A percentile compares a stretch with the other conserved stretches of the same genome.
Conservation (phyloP, 2,329 filamentous ascomycete species). For the Arthroderma sp. region DNA sequence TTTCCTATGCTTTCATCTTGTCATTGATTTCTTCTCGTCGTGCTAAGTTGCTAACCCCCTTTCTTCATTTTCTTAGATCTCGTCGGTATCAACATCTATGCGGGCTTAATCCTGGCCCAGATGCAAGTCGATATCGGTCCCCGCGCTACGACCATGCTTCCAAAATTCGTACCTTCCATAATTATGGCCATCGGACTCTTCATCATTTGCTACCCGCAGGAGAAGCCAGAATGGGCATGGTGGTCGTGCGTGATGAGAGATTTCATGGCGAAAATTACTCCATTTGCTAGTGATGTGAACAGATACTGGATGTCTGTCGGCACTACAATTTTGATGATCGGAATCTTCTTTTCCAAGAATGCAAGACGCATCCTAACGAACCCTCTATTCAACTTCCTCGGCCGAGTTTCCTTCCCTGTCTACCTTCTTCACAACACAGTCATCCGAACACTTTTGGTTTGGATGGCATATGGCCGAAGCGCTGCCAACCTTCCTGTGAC, state of each 20-base stretch:
- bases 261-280: conserved; percentile 10
- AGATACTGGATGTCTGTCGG: conserved; percentile 16
- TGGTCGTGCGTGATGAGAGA: conserved; percentile 14
- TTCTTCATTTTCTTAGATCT: conserved; percentile 8
- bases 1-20: background rate
- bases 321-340: conserved; percentile 13
- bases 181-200: conserved; percentile 15
- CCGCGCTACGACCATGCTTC: conserved; percentile 12
- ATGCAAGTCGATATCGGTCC: conserved; percentile 16
- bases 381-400: conserved; percentile 17
- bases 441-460: conserved; percentile 16
- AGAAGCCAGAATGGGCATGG: conserved; percentile 13
- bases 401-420: conserved; percentile 17
- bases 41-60: conserved; percentile 5
- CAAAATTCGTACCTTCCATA: conserved; percentile 11
- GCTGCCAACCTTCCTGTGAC: conserved; percentile 3
- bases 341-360: conserved; percentile 15
- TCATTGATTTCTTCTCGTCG: background rate
- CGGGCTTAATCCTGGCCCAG: conserved; percentile 17
- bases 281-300: conserved; percentile 12
- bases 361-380: conserved; percentile 11
- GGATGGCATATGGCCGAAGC: conserved; percentile 13
- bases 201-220: conserved; percentile 16
- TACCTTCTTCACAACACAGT: conserved; percentile 18
- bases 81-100: conserved; percentile 16